These are phyloP conservation scores for Corylus heterophylla DNA, from an alignment of 306 rosid genomes.

Conservation along the genomic window DNA sequence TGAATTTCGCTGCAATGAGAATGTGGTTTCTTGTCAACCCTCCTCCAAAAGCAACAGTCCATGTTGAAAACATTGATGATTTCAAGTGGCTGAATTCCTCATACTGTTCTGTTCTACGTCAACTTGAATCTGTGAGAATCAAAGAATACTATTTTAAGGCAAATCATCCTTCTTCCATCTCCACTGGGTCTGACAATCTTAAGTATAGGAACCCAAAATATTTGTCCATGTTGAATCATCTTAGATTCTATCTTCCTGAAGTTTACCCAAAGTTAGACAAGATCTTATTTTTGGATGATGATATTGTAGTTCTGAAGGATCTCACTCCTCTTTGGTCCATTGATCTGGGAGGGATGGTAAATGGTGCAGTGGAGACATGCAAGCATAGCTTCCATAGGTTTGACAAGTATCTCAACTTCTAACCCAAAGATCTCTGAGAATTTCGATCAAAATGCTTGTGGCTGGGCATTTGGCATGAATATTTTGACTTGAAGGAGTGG, in stretches of 20 bases:
- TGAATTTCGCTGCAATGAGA: constrained; percentile 84
- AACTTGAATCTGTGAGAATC: constrained; percentile 86
- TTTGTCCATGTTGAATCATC: constrained; percentile 90
- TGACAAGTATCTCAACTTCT: constrained; percentile 96
- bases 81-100: constrained; percentile 98
- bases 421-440: constrained; percentile 78
- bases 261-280: constrained; percentile 91
- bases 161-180: constrained; percentile 83
- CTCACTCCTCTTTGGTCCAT: constrained; percentile 86
- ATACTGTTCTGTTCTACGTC: constrained; percentile 93
- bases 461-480: constrained; percentile 99
- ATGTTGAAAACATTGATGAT: constrained; percentile 85
- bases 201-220: constrained; percentile 96
- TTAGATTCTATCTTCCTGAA: constrained; percentile 93
- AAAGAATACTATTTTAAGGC: constrained; percentile 97
- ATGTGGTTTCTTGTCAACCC: constrained; percentile 95
- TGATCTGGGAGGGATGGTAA: constrained; percentile 88
- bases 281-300: constrained; percentile 92
- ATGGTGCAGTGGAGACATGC: constrained; percentile 99
- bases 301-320: constrained; percentile 95
- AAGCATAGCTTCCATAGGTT: constrained; percentile 98
- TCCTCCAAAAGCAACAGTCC: constrained; percentile 70
- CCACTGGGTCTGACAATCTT: constrained; percentile 79
- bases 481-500: constrained; percentile 94
- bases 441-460: constrained; percentile 91